Evolutionary conservation across 164 flowering plant species (phyloP), one percentile per base, ranked within the genome.

Genomic region (Tetrastigma voinierianum): DNA sequence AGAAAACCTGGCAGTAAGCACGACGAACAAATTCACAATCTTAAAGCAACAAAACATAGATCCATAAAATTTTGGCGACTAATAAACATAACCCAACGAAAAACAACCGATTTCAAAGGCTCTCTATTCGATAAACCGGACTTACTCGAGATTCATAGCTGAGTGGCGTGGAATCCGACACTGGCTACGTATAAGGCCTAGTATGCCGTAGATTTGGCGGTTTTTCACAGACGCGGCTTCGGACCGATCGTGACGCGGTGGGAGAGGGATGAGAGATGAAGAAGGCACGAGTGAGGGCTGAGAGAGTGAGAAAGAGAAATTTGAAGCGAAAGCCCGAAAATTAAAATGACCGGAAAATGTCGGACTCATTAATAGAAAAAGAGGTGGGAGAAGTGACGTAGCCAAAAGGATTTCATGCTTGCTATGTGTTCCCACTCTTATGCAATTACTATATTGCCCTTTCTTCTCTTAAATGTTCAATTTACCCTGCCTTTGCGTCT

Each of bases 71-170:
- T 13, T 20, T 12, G 12, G 51, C 4, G 2, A 18, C 57, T 43
- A 51, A 15, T 9, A 19, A 21, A 56, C 24, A 40, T 7, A 60
- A 67, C 32, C 17, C 10, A 5, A 59, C 24, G 23, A 43, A 16
- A 16, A 46, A 19, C 4, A 43, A 60, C 4, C n/a, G 46, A 16
- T 14, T 57, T 40, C 16, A 16, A 57, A 11, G 18, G 40, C 40
- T 25, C 9, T 5, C 16, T 15, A 16, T 32, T 32, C 6, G 40
- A 58, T 19, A 9, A 43, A n/a, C 52, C 13, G 43, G 48, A 59
- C 81, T 71, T 69, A 78, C 69, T 78, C 81, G 19, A 70, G 73
- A 74, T 74, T 74, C 81, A 78, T 78, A 70, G 53, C 24, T 53
- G 10, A 16, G 64, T 32, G 40, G 40, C 40, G 40, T 4, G 3